Evolutionary conservation across 805 yeast genomes (phyloP).

Genomic region (Candida glaebosa): DNA sequence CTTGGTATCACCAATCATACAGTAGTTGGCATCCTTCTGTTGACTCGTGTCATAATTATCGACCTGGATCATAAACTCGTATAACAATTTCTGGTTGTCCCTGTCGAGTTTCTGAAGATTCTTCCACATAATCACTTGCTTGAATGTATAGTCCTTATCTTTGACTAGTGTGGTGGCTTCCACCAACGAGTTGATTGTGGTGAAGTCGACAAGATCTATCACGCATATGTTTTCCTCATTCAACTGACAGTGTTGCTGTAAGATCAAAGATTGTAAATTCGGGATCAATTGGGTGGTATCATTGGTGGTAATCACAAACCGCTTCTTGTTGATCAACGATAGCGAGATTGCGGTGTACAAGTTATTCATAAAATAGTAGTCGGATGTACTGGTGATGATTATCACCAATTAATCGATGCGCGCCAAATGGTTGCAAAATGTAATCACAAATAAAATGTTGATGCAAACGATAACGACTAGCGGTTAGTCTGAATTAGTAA

Average conservation of each 20-base stretch:
- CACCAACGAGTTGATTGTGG: constrained; percentile 5
- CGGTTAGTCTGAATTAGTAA: too few species aligned
- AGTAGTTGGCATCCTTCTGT: constrained; percentile 3
- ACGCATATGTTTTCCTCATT: constrained; percentile 7
- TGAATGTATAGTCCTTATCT: constrained; percentile 6
- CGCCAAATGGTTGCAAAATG: not conserved
- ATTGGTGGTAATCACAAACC: constrained; percentile 16
- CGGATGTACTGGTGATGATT: not conserved
- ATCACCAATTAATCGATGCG: too few species aligned
- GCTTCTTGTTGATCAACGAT: constrained; percentile 14
- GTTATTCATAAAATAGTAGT: constrained; percentile 17
- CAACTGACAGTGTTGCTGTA: constrained; percentile 9
- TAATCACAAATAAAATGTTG: not conserved
- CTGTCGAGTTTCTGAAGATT: constrained; percentile 13
- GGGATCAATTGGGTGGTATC: constrained; percentile 6
- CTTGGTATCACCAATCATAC: constrained; percentile 5
- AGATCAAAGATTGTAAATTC: constrained; percentile 6
- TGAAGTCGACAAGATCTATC: constrained; percentile 8
- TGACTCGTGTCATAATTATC: constrained; percentile 20
- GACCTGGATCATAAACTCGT: constrained; percentile 16
- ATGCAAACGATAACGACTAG: not conserved
- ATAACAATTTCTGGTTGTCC: constrained; percentile 14
- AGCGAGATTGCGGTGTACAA: constrained; percentile 18
- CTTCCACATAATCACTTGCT: constrained; percentile 15
- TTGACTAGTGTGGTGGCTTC: constrained; percentile 1